Evolutionary conservation across 1,284 basidiomycete genomes (phyloP).

Genomic region (Butyriboletus appendiculatus): DNA sequence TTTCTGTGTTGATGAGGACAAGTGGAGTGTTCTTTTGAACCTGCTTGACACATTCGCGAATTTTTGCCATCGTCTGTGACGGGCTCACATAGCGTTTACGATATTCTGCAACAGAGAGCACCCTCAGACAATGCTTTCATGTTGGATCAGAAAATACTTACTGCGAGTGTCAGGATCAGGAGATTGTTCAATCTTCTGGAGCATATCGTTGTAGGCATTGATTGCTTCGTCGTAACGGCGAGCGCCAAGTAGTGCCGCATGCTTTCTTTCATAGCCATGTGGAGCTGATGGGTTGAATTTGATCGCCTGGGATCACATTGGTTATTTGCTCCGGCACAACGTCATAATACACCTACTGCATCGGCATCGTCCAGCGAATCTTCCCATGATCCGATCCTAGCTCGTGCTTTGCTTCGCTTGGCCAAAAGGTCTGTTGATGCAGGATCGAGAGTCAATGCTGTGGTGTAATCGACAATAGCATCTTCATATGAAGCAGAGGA

Average conservation of each 20-base stretch:
- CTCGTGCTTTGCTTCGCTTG: constrained; percentile 5
- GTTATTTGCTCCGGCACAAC: background rate
- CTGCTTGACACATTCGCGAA: too few species aligned
- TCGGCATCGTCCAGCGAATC: constrained; percentile 3
- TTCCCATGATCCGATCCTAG: background rate
- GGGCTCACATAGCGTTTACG: too few species aligned
- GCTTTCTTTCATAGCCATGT: background rate
- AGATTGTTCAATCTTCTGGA: background rate
- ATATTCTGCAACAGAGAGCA: too few species aligned
- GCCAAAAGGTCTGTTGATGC: background rate
- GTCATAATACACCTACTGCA: background rate
- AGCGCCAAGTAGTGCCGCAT: background rate
- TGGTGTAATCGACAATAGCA: background rate
- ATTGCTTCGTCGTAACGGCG: background rate
- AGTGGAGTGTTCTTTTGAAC: too few species aligned
- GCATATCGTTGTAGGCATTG: background rate
- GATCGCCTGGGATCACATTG: background rate
- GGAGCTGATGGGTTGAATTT: background rate
- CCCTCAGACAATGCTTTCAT: too few species aligned
- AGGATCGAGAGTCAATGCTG: background rate
- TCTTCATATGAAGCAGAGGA: background rate
- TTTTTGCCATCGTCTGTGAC: too few species aligned
- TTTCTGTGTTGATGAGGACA: too few species aligned
- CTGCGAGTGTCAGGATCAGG: background rate
- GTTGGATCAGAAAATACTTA: too few species aligned